Base-by-base conservation (phyloP, 2,329 filamentous ascomycete species). In the Alternaria consortialis region DNA sequence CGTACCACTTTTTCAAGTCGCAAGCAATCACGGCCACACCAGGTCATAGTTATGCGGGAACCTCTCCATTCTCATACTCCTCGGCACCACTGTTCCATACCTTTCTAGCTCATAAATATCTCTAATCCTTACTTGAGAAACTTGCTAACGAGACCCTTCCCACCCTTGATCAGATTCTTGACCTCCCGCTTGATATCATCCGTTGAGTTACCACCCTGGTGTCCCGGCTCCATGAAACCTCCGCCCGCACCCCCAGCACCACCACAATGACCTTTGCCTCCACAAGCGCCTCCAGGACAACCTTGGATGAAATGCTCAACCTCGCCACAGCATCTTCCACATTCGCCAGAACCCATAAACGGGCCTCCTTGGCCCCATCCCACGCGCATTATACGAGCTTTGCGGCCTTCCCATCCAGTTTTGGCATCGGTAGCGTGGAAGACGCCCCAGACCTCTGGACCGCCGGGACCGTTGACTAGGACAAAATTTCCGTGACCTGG, bases 401-500 rank as follows among this genome's bases (percentile, higher is more conserved):
- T 82, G 17, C 82, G 61, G 7, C 80, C 79, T n/a, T 78, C 75
- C 79, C 80, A 82, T 0, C 82, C 82, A 32, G 82, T 82, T 57
- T 78, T 78, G 25, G 63, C 70, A 65, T 83, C 82, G 1, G 82
- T 83, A 1, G 80, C 82, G 63, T 84, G 82, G 63, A 82, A 84
- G 1, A 83, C 73, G 7, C 73, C 77, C 63, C 82, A 75, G 2
- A 80, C 77, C 58, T 83, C 80, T n/a, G 73, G 69, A 0, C 75
- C 79, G 0, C 65, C 70, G 2, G 70, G 68, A 0, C 72, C 73
- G 31, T 68, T 73, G 8, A 81, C 70, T 12, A 76, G 69, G 17
- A 84, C 71, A 58, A 83, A 83, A 57, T 77, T 80, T 12, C 82
- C 82, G 61, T 83, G 82, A 0, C 82, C 82, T 0, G 82, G 81